Evolutionary conservation across 2,329 filamentous ascomycete species (phyloP).

Genomic region (Xylaria sp.): DNA sequence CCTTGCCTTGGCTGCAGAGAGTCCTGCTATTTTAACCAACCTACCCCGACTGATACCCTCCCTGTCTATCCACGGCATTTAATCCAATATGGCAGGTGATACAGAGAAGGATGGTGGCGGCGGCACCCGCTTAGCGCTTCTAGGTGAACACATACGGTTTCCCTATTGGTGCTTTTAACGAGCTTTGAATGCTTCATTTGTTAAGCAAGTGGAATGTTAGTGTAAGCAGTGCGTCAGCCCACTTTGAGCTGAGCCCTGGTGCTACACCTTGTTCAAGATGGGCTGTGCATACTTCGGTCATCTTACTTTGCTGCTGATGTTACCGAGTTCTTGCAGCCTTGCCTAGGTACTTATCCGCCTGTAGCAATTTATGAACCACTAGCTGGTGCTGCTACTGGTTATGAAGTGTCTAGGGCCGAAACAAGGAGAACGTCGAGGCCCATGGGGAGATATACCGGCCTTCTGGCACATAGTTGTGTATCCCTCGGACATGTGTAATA

Average conservation of each 20-base stretch:
- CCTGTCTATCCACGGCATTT: conserved; percentile 6
- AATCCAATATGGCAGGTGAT: conserved; percentile 15
- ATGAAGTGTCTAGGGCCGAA: neutral
- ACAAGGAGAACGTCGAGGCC: neutral
- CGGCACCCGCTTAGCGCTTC: conserved; percentile 25
- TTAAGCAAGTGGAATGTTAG: neutral
- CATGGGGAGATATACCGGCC: neutral
- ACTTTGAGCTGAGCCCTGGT: neutral
- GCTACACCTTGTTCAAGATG: neutral
- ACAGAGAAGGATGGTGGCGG: conserved; percentile 17
- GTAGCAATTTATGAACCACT: neutral
- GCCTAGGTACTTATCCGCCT: neutral
- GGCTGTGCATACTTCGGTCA: neutral
- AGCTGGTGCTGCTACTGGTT: neutral
- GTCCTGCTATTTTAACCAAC: conserved; percentile 24
- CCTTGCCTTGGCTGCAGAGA: conserved; percentile 22
- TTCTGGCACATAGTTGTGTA: too few relatives aligned
- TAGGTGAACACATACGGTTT: neutral
- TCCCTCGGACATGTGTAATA: too few relatives aligned
- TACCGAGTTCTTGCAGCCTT: neutral
- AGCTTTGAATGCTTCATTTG: conserved; percentile 1
- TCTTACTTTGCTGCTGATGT: neutral
- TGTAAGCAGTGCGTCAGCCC: conserved; percentile 4
- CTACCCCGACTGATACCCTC: neutral
- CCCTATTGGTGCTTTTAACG: conserved; percentile 20